Evolutionary conservation across 2,329 filamentous ascomycete species (phyloP).

Genomic region (Paracorniculantispora psalliotae): DNA sequence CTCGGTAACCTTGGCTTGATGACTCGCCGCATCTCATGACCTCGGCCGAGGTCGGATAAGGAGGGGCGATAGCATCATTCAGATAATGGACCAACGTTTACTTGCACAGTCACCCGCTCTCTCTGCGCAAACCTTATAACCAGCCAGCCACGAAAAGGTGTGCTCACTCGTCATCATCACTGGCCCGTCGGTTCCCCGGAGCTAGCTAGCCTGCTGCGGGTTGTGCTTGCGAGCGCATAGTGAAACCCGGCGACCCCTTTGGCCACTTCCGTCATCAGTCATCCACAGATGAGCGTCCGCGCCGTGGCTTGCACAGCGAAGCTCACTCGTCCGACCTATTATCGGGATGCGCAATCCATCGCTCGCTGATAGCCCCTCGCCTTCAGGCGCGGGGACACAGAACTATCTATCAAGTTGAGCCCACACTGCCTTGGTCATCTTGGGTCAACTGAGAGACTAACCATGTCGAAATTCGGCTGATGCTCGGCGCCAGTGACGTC

Average conservation of each 20-base stretch:
- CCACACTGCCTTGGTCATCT: not conserved
- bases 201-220: not conserved
- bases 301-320: slow-evolving; percentile 10
- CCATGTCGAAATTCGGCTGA: not conserved
- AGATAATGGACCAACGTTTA: not conserved
- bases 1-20: not conserved
- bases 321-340: slow-evolving; percentile 4
- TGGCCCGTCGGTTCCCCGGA: not conserved
- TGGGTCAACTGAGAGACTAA: not conserved
- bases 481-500: not conserved
- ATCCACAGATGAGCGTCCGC: slow-evolving; percentile 5
- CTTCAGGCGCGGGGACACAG: not conserved
- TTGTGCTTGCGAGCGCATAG: slow-evolving; percentile 3
- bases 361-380: not conserved
- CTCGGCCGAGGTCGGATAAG: slow-evolving; percentile 1
- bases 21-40: slow-evolving; percentile 4
- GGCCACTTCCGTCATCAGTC: slow-evolving; percentile 7
- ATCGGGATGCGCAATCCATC: not conserved
- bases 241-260: slow-evolving; percentile 12
- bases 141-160: not conserved
- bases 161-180: not conserved
- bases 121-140: not conserved
- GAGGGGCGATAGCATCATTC: not conserved
- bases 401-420: not conserved
- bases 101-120: not conserved